Percentiles rank a stretch among this genome's conserved stretches.
phyloP scores from a whole-genome alignment of 306 rosid species.

The Cucumis hystrix region DNA sequence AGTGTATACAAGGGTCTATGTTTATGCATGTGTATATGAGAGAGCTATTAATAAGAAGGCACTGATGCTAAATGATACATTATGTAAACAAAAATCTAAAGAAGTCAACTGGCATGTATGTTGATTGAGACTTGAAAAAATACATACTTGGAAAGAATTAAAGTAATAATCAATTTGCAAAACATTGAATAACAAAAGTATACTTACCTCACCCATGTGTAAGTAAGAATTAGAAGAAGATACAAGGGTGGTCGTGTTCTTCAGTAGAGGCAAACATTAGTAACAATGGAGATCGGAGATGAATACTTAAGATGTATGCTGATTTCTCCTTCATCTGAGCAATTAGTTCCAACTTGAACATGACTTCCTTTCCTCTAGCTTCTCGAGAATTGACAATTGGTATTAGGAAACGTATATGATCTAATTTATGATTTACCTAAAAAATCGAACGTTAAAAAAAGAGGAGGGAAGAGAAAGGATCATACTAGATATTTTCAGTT shows the following conservation, averaged over 20 bases:
- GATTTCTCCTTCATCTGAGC: neutral
- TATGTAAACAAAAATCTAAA: neutral
- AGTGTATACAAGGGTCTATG: neutral
- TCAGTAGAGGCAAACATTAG: neutral
- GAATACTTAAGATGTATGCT: too few relatives aligned
- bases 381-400: neutral
- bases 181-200: neutral
- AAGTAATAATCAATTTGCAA: neutral
- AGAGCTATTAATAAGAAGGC: neutral
- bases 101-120: neutral
- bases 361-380: neutral
- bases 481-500: neutral
- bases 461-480: neutral
- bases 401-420: neutral
- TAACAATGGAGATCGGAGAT: neutral
- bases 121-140: neutral
- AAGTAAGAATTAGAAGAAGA: neutral
- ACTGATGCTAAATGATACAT: neutral
- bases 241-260: neutral
- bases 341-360: neutral
- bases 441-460: neutral
- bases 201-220: neutral
- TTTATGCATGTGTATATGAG: neutral
- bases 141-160: neutral
- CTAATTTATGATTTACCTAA: neutral